Evolutionary conservation across 2,329 filamentous ascomycete genomes (phyloP), one percentile per base, ranked within the genome.

Genomic region (Rhinocladiella mackenziei): DNA sequence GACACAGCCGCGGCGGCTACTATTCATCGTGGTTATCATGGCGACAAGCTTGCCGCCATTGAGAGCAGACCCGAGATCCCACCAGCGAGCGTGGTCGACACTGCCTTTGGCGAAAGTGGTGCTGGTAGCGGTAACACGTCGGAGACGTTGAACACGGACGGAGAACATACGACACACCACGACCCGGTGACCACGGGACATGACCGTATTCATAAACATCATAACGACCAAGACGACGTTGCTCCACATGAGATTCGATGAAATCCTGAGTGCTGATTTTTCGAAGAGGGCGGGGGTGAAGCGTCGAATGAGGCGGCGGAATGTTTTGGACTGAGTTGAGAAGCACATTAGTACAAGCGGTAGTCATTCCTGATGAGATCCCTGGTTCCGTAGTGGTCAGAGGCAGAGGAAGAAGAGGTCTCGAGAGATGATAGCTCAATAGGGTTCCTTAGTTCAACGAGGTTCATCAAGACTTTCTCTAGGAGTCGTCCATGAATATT

Each of bases 11-110:
- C 30, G 5, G 41, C 52, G 17, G 31, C 45, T 11, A 29, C 25
- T 8, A 30, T 39, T 2, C 48, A 50, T 31, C 49, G 41, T 30
- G 48, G 51, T 10, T 54, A 50, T 18, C 45, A 50, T 23, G 50
- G 46, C 9, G 29, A 56, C 6, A 47, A 35, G 20, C 45, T 56
- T 26, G 48, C 34, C 17, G 23, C 54, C 3, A 54, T 56, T 18
- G 42, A 50, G 23, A 56, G 54, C 33, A 39, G 47, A 23, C 35
- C 26, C 2, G 54, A 50, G 20, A 11, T 26, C 2, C 48, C 50
- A 13, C 39, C 46, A 9, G 18, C 23, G 1, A 31, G 31, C 14
- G 18, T 40, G 11, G 29, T 30, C 22, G 25, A 19, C 11, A 40
- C 32, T 13, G 31, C 19, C 15, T 34, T 38, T 18, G 29, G 30